Percentiles rank a stretch among this genome's conserved stretches.
Conservation (phyloP, 2,329 filamentous ascomycete genomes). For the Aureobasidium sp. region DNA sequence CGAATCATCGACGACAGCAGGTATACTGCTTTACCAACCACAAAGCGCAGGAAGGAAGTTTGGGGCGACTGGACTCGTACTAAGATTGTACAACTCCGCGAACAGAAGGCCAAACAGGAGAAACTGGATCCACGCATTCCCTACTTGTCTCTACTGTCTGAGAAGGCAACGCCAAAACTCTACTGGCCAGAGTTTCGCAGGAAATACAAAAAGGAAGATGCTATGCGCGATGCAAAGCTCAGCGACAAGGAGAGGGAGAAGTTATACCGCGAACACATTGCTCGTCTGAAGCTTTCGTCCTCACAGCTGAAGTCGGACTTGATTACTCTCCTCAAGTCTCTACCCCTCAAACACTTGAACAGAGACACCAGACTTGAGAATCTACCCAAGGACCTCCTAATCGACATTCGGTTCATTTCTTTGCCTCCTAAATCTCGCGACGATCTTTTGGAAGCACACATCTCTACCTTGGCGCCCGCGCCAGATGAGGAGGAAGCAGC, state of each 20-base stretch:
- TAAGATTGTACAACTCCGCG: constrained; percentile 63
- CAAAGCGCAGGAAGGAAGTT: constrained; percentile 69
- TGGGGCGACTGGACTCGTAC: constrained; percentile 79
- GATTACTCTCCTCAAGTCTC: constrained; percentile 53
- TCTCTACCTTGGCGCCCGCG: constrained; percentile 54
- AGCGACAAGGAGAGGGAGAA: constrained; percentile 66
- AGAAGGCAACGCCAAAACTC: constrained; percentile 77
- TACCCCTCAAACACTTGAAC: constrained; percentile 53
- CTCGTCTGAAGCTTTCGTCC: constrained; percentile 55
- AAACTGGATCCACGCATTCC: constrained; percentile 76
- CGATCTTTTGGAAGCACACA: constrained; percentile 56
- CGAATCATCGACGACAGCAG: constrained; percentile 71
- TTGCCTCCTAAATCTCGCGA: constrained; percentile 55
- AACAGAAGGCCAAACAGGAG: constrained; percentile 64
- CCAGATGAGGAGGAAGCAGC: constrained; percentile 35
- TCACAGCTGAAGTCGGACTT: constrained; percentile 63
- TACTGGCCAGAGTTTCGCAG: constrained; percentile 97
- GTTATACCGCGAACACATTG: constrained; percentile 66
- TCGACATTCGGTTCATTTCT: constrained; percentile 62
- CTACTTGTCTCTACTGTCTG: constrained; percentile 73
- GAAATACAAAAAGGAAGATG: constrained; percentile 73
- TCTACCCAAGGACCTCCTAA: constrained; percentile 55
- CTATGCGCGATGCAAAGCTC: constrained; percentile 63
- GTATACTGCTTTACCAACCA: constrained; percentile 76
- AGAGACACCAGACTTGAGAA: constrained; percentile 47